phyloP scores from a whole-genome alignment of 2,329 filamentous ascomycete genomes.

The Trichoderma oligosporum region DNA sequence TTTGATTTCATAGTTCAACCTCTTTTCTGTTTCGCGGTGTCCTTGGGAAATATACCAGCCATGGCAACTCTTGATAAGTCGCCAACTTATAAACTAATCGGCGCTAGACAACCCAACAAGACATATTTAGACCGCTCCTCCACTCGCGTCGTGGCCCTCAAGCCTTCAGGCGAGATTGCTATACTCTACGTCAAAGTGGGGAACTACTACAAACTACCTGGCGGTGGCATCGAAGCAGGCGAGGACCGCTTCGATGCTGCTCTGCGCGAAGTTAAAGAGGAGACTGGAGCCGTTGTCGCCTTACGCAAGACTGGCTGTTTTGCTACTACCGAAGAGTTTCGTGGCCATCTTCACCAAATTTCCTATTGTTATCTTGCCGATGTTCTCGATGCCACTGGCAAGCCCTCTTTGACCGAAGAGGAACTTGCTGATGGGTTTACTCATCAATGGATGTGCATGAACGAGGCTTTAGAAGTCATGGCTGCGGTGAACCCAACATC shows the following conservation, averaged over 20 bases:
- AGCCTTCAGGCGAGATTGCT: neutral
- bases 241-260: conserved; percentile 13
- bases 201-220: conserved; percentile 22
- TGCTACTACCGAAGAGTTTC: conserved; percentile 20
- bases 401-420: conserved; percentile 14
- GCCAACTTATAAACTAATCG: conserved; percentile 7
- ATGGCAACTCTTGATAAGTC: neutral
- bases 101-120: neutral
- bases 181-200: conserved; percentile 16
- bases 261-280: conserved; percentile 17
- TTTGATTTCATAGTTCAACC: neutral
- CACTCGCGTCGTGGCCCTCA: conserved; percentile 16
- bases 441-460: conserved; percentile 8
- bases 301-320: conserved; percentile 2
- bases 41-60: neutral
- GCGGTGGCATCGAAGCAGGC: conserved; percentile 17
- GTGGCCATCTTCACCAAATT: conserved; percentile 18
- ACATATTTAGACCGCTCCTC: conserved; percentile 12
- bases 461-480: conserved; percentile 3
- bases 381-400: conserved; percentile 16
- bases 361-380: conserved; percentile 20
- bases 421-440: conserved; percentile 18
- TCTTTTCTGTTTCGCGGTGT: neutral
- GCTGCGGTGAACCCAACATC: neutral
- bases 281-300: conserved; percentile 10